Evolutionary conservation across 1,139 yeast genomes (phyloP), one percentile per base, ranked within the genome.

Genomic region (Debaryomyces udenii): DNA sequence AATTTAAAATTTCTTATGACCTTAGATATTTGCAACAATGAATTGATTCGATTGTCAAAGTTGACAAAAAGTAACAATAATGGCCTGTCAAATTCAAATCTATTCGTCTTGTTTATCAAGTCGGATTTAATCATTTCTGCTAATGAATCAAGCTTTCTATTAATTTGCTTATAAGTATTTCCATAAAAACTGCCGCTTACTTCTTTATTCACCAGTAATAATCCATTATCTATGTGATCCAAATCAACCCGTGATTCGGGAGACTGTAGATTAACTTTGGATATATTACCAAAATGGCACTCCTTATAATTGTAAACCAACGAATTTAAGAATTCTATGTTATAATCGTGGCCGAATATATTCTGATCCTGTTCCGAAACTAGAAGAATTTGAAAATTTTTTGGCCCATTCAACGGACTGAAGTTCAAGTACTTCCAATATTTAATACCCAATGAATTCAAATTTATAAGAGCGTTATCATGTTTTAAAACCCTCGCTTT

Each of bases 361-460:
- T 45, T 51, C 31, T 27, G 18, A 32, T 48, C 47, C 29, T 54
- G 51, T 47, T 70, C 75, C 3, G 70, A 56, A 4, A 84, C 54
- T 45, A 83, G 53, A n/a, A 84, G 49, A 3, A 81, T 61, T 42
- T 76, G 79, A 45, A 83, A 77, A 47, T 76, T 66, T 47, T 83
- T 83, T 3, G 62, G 60, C 0, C 73, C 73, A 24, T 61, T 58
- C 6, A 75, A 53, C 0, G 91, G 88, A 39, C 74, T 70, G 39
- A 84, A 70, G 44, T 78, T 76, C 48, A 85, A 57, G 45, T 73
- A 61, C 40, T 72, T 75, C 88, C 88, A 82, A 46, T 78, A 73
- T 13, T 67, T 59, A 5, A 78, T 49, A 4, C 72, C 70, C 2
- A 64, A 47, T 4, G 62, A 58, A 45, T 70, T 68, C 41, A 73